Evolutionary conservation across 805 yeast species (phyloP).

Genomic region (Isabelozyma rhagii): DNA sequence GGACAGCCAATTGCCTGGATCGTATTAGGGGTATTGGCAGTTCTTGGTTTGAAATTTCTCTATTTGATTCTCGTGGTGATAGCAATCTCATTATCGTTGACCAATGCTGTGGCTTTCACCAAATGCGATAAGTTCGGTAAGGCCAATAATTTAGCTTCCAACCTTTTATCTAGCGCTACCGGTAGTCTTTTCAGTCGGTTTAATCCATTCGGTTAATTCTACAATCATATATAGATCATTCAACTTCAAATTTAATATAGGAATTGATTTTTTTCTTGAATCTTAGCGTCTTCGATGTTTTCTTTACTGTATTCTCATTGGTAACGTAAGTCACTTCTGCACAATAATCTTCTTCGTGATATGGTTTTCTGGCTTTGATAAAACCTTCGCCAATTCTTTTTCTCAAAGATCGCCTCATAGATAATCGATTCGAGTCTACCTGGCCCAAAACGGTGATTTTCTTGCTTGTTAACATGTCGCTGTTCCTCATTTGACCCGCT

Average conservation of each 20-base stretch:
- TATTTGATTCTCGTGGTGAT: constrained; percentile 61
- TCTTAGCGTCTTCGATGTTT: background rate
- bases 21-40: constrained; percentile 69
- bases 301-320: background rate
- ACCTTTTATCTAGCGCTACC: constrained; percentile 53
- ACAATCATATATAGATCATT: background rate
- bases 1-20: constrained; percentile 75
- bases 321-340: background rate
- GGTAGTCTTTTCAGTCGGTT: constrained; percentile 45
- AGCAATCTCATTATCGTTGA: constrained; percentile 68
- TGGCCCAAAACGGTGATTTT: background rate
- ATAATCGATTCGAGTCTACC: background rate
- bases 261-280: background rate
- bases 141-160: constrained; percentile 65
- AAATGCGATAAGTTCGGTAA: constrained; percentile 90
- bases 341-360: background rate
- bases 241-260: background rate
- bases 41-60: constrained; percentile 72
- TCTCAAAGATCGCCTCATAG: background rate
- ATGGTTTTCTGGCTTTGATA: background rate
- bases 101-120: constrained; percentile 88
- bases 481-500: too few species aligned
- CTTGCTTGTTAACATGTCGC: too few species aligned
- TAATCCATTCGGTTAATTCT: constrained; percentile 32
- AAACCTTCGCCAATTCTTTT: background rate